These are phyloP conservation scores for Solanum raphanifolium DNA, from an alignment of 257 asterid species.

Conservation along the genomic window DNA sequence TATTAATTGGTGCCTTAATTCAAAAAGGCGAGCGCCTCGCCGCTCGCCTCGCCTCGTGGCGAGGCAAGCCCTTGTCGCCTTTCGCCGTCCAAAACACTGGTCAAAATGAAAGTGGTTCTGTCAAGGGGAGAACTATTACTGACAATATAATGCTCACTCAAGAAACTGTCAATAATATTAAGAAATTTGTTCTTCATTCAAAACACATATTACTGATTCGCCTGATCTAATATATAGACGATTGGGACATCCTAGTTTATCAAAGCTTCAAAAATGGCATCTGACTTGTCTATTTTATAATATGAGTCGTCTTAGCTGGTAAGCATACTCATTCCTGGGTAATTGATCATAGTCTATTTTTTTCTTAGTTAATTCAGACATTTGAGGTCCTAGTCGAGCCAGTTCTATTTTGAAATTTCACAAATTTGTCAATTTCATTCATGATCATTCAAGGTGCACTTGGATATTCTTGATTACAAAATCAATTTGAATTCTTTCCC, in stretches of 20 bases:
- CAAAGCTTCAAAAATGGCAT: not conserved
- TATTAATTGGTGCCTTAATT: no score
- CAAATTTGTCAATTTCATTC: not conserved
- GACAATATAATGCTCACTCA: not conserved
- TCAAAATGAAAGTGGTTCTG: not conserved
- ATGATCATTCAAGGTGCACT: not conserved
- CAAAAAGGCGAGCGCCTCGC: no score
- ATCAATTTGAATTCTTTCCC: not conserved
- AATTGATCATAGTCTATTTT: not conserved
- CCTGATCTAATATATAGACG: not conserved
- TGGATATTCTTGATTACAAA: not conserved
- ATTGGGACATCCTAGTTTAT: not conserved
- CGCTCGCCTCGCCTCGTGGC: no score
- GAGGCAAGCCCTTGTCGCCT: no score
- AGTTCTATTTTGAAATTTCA: not conserved
- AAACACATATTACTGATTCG: not conserved
- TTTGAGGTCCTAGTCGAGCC: not conserved
- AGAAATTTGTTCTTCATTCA: not conserved
- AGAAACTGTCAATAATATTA: not conserved
- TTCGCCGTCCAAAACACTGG: not conserved
- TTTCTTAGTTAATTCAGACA: not conserved
- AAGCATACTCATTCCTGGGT: not conserved
- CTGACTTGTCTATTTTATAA: not conserved
- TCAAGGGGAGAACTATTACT: not conserved
- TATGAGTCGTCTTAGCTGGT: not conserved